A percentile compares a stretch with the other conserved stretches of the same genome.
phyloP scores from a whole-genome alignment of 2,329 filamentous ascomycete species.

The Cytospora chrysosperma region DNA sequence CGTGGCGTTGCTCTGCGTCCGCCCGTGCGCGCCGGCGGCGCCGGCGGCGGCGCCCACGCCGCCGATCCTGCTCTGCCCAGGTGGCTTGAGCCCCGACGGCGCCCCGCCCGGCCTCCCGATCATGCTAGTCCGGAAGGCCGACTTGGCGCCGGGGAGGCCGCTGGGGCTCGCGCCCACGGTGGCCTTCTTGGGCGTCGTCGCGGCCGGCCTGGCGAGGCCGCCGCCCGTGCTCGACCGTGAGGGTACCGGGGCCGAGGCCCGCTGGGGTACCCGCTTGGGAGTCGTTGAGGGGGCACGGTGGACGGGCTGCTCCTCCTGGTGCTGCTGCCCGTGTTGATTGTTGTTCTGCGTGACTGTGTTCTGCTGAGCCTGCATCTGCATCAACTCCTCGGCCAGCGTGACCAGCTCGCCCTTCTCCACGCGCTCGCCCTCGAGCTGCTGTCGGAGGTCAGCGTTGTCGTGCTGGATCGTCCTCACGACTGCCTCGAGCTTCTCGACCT shows the following conservation, averaged over 20 bases:
- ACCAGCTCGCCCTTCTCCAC: slow-evolving; percentile 84
- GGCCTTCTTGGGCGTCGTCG: slow-evolving; percentile 20
- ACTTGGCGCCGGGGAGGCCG: slow-evolving; percentile 32
- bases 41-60: slow-evolving; percentile 35
- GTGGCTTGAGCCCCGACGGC: slow-evolving; percentile 61
- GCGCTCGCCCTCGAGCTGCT: slow-evolving; percentile 69
- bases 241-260: slow-evolving; percentile 20
- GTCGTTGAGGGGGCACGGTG: slow-evolving; percentile 15
- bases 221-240: slow-evolving; percentile 9
- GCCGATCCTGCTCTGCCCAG: slow-evolving; percentile 52
- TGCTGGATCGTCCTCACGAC: slow-evolving; percentile 68
- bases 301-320: not conserved
- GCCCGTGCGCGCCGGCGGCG: slow-evolving; percentile 39
- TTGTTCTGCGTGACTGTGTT: slow-evolving; percentile 39
- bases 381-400: slow-evolving; percentile 79
- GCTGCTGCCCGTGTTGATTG: slow-evolving; percentile 20
- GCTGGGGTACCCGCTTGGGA: slow-evolving; percentile 20
- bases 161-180: slow-evolving; percentile 17
- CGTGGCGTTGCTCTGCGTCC: slow-evolving; percentile 43
- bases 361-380: slow-evolving; percentile 60
- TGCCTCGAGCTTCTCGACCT: slow-evolving; percentile 71
- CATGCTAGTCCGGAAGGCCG: slow-evolving; percentile 53
- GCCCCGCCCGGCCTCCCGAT: slow-evolving; percentile 32
- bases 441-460: slow-evolving; percentile 65
- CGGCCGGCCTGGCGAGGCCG: slow-evolving; percentile 18